phyloP scores from a whole-genome alignment of 148 eudicot species.

The Amaranthus cruentus region DNA sequence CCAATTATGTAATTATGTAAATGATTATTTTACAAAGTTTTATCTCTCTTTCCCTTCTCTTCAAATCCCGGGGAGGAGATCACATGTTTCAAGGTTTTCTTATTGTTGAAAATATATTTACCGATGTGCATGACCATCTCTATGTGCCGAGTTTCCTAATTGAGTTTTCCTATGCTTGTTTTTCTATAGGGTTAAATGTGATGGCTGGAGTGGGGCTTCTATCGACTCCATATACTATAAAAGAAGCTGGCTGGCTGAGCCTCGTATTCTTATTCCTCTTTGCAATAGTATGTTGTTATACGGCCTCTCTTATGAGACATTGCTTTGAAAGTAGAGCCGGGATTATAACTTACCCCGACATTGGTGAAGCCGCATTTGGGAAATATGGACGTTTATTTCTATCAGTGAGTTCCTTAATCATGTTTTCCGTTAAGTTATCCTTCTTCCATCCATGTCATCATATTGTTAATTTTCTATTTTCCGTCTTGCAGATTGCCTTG shows the following conservation, averaged over 20 bases:
- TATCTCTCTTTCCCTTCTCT: not conserved
- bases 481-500: conserved; percentile 58
- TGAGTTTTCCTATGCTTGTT: not conserved
- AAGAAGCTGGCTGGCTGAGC: conserved; percentile 85
- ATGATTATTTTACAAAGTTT: not conserved
- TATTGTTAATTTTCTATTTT: not conserved
- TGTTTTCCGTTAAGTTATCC: not conserved
- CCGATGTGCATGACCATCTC: not conserved
- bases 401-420: conserved; percentile 54
- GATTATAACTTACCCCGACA: conserved; percentile 68
- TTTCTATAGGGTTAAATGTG: conserved; percentile 59
- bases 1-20: not conserved
- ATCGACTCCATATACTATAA: conserved; percentile 72
- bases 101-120: no score
- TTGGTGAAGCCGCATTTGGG: conserved; percentile 99
- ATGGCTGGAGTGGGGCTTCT: conserved; percentile 90
- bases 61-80: no score
- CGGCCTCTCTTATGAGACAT: conserved; percentile 76
- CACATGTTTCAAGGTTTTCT: no score
- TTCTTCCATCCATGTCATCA: no score
- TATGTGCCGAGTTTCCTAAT: not conserved
- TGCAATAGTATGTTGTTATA: conserved; percentile 73
- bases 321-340: conserved; percentile 80
- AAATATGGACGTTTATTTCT: conserved; percentile 72
- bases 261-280: conserved; percentile 56